Base-by-base conservation (phyloP, 805 yeast genomes). In the Candida rishiriensis region DNA sequence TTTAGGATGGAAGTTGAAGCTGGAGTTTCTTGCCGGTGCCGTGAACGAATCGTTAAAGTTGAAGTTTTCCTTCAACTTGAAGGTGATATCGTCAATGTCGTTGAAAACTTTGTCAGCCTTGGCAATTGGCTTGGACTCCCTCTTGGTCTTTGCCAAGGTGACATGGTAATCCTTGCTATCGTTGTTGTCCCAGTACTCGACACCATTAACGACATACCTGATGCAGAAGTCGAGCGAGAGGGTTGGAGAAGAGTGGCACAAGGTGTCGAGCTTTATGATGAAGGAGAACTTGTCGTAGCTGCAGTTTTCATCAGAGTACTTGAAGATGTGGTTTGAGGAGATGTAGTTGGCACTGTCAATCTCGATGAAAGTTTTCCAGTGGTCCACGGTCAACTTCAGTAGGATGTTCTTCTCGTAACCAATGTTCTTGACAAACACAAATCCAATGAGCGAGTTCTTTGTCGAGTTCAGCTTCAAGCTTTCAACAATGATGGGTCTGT, bases 381-480 rank as follows among this genome's bases (percentile, higher is more conserved):
- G 58, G 60, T 80, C 75, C 43, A 68, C 61, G 3, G 83, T 71
- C 46, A 78, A 60, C 53, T 76, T 78, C 31, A 80, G 54, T 32
- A 63, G 57, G 37, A 72, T 62, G 41, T 59, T 61, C 52, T 72
- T 72, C 42, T 68, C 65, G 53, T 64, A 72, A 0, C 69, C 51
- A 17, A 68, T 11, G 51, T 72, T 72, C 36, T 59, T 56, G 18
- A 68, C 75, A 45, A 62, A 67, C 26, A 70, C 61, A 40, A 66
- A 61, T 0, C 76, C 76, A 44, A 61, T 60, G 33, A 72, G 60
- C 36, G 72, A 66, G 44, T 68, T 69, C 49, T 77, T 79, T 13
- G 66, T 53, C 12, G 69, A 55, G 43, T 61, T 57, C 29, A 76
- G 50, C 17, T 66, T 63, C 30, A 70, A 53, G 43, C 75, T 66